These are phyloP conservation scores for Suillus brevipes DNA, from an alignment of 768 basidiomycete species.

Conservation along the genomic window DNA sequence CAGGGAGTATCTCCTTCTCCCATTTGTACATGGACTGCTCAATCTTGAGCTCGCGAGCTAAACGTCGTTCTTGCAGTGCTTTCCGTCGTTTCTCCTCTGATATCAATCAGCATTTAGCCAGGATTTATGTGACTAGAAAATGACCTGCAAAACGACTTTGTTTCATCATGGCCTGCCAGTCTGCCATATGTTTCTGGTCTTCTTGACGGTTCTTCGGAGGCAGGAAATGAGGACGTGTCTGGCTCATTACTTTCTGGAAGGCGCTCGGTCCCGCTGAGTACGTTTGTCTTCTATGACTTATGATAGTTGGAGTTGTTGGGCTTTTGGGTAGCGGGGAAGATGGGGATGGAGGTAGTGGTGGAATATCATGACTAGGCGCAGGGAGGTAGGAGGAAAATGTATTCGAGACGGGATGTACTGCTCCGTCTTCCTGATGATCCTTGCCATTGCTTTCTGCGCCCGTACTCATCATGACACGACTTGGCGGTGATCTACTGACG, in stretches of 20 bases:
- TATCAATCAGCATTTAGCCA: conserved; percentile 3
- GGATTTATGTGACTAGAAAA: conserved; percentile 21
- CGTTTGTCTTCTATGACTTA: conserved; percentile 42
- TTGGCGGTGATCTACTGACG: conserved; percentile 36
- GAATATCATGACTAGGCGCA: conserved; percentile 18
- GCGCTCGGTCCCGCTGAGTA: conserved; percentile 66
- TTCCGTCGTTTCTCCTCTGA: conserved; percentile 72
- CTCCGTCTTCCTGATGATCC: background rate
- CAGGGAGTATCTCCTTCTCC: conserved; percentile 78
- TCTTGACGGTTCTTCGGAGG: conserved; percentile 80
- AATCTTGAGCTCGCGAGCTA: conserved; percentile 62
- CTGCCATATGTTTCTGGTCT: conserved; percentile 79
- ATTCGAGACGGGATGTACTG: background rate
- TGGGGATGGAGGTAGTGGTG: conserved; percentile 29
- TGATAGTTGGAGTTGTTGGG: conserved; percentile 16
- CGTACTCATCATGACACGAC: conserved; percentile 28
- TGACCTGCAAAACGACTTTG: conserved; percentile 72
- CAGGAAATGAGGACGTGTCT: conserved; percentile 80
- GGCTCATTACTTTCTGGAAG: conserved; percentile 79
- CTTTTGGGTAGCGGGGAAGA: conserved; percentile 28
- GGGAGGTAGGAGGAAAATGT: background rate
- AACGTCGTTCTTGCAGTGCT: conserved; percentile 60
- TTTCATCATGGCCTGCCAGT: conserved; percentile 89
- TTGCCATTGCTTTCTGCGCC: background rate
- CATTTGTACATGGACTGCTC: conserved; percentile 72